Conservation (phyloP, 805 yeast genomes). For the Pichia thaimueangensis region DNA sequence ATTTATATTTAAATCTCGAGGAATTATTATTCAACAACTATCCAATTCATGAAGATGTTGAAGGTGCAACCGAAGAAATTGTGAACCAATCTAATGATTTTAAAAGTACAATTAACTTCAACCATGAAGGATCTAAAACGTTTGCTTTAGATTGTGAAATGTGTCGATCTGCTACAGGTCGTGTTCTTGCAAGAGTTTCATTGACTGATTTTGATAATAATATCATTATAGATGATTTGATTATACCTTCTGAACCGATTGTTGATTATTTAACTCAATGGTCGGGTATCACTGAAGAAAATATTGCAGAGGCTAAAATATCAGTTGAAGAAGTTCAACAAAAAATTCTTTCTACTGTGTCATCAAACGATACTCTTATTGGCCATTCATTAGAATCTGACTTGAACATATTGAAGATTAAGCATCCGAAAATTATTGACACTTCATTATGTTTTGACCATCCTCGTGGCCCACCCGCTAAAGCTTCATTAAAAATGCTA, state of each 20-base stretch:
- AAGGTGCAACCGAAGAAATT: slow-evolving; percentile 19
- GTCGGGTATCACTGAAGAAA: slow-evolving; percentile 81
- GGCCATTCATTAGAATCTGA: slow-evolving; percentile 93
- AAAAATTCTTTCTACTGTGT: slow-evolving; percentile 41
- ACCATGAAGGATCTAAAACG: slow-evolving; percentile 54
- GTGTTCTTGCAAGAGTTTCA: slow-evolving; percentile 72
- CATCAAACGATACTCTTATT: slow-evolving; percentile 58
- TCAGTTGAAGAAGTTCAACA: slow-evolving; percentile 63
- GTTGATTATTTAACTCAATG: slow-evolving; percentile 75
- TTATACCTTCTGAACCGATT: slow-evolving; percentile 70
- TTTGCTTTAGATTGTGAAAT: slow-evolving; percentile 93
- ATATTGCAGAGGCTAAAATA: slow-evolving; percentile 54
- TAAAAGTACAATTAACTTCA: slow-evolving; percentile 47
- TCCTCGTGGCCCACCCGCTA: slow-evolving; percentile 73
- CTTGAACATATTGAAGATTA: slow-evolving; percentile 58
- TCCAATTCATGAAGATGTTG: slow-evolving; percentile 50
- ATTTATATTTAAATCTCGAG: slow-evolving; percentile 45
- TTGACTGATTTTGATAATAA: slow-evolving; percentile 57
- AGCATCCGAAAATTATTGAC: slow-evolving; percentile 74
- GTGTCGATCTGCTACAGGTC: slow-evolving; percentile 60
- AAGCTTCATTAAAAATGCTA: slow-evolving; percentile 73
- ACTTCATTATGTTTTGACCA: slow-evolving; percentile 76
- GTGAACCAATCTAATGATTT: slow-evolving; percentile 31
- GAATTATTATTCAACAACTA: slow-evolving; percentile 40
- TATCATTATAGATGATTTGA: slow-evolving; percentile 63